phyloP scores from a whole-genome alignment of 2,329 filamentous ascomycete species.

The Talaromyces sp. region DNA sequence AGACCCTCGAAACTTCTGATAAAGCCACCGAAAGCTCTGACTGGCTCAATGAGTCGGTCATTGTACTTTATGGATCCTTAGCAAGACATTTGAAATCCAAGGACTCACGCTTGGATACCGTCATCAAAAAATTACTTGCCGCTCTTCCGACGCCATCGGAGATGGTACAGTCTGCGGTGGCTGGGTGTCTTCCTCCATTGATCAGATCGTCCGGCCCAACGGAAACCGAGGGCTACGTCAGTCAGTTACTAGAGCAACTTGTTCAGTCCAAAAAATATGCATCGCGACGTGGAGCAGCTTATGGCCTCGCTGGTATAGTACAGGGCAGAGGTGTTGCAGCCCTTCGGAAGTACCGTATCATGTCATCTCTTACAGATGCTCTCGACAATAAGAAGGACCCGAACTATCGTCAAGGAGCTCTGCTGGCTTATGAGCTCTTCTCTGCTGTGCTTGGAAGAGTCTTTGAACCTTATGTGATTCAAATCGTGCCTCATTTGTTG shows the following conservation, averaged over 20 bases:
- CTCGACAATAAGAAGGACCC: conserved; percentile 94
- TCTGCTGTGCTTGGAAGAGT: conserved; percentile 79
- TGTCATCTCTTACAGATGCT: conserved; percentile 73
- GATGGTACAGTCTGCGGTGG: conserved; percentile 93
- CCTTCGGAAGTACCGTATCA: conserved; percentile 78
- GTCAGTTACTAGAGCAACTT: conserved; percentile 76
- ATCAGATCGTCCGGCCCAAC: conserved; percentile 71
- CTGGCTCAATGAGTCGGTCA: conserved; percentile 91
- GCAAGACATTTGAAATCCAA: conserved; percentile 80
- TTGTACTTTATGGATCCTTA: conserved; percentile 93
- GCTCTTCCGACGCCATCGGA: conserved; percentile 94
- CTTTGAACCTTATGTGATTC: conserved; percentile 95
- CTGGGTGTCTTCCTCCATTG: conserved; percentile 89
- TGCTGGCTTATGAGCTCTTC: conserved; percentile 86
- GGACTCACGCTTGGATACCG: conserved; percentile 82
- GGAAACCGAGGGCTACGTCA: conserved; percentile 76
- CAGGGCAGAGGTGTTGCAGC: conserved; percentile 80
- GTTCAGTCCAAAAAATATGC: conserved; percentile 87
- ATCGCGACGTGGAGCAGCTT: conserved; percentile 86
- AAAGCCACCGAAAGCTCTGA: conserved; percentile 78
- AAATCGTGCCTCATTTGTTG: conserved; percentile 87
- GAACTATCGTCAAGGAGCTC: conserved; percentile 80
- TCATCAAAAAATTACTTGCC: conserved; percentile 78
- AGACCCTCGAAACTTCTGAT: conserved; percentile 78
- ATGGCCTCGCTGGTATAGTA: conserved; percentile 86